A percentile compares a stretch with the other conserved stretches of the same genome.
Evolutionary conservation across 176 grass and related monocot genomes (phyloP).

Genomic region (Hordeum vulgare): MorexV3_pseudomolecules_assembly NC_058522.1:440933845-440934344

Average conservation of each 20-base stretch:
- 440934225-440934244: neutral
- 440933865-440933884: conserved; percentile 95
- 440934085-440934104: conserved; percentile 84
- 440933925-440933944: conserved; percentile 76
- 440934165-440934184: conserved; percentile 97
- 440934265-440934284: neutral
- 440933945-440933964: conserved; percentile 89
- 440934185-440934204: conserved; percentile 74
- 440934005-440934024: neutral
- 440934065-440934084: conserved; percentile 35
- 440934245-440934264: neutral
- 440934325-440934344: conserved; percentile 82
- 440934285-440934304: neutral
- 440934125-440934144: conserved; percentile 79
- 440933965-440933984: conserved; percentile 66
- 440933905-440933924: conserved; percentile 93
- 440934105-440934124: conserved; percentile 89
- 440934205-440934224: conserved; percentile 90
- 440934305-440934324: conserved; percentile 70
- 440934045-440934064: neutral
- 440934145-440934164: conserved; percentile 92
- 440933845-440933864: conserved; percentile 90
- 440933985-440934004: neutral
- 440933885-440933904: conserved; percentile 84
- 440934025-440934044: neutral